Percentiles rank a stretch among this genome's conserved stretches.
Evolutionary conservation across 805 yeast species (phyloP).

Genomic region (Hanseniaspora nectarophila): DNA sequence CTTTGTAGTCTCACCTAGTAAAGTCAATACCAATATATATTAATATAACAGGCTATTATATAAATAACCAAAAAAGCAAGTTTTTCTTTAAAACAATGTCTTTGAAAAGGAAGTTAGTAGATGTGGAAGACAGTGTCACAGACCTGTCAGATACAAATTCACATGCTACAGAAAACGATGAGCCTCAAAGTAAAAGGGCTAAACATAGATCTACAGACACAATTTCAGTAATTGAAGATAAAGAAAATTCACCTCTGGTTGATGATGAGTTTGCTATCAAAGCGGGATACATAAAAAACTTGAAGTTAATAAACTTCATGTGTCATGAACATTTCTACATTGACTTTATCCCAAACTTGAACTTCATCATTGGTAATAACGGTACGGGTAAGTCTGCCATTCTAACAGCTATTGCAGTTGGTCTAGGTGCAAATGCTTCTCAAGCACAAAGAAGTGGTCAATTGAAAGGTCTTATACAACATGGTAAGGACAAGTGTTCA

Average conservation of each 20-base stretch:
- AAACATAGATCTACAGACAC: background rate
- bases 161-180: background rate
- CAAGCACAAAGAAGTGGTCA: constrained; percentile 76
- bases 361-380: constrained; percentile 78
- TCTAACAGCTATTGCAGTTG: constrained; percentile 74
- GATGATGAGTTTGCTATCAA: background rate
- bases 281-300: constrained; percentile 56
- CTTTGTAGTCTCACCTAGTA: too few species aligned
- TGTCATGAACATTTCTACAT: constrained; percentile 75
- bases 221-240: constrained; percentile 21
- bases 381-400: constrained; percentile 89
- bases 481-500: constrained; percentile 59
- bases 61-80: too few species aligned
- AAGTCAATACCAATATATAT: too few species aligned
- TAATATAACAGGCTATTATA: too few species aligned
- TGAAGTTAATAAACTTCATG: constrained; percentile 69
- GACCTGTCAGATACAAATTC: background rate
- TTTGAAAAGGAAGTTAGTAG: constrained; percentile 3
- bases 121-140: background rate
- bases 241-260: constrained; percentile 9
- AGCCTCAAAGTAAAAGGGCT: background rate
- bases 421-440: constrained; percentile 78
- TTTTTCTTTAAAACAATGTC: background rate
- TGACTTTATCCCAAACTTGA: constrained; percentile 63
- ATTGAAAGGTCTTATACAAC: constrained; percentile 57